These are phyloP conservation scores for Juncus inflexus DNA, from an alignment of 176 grass and related monocot species.

Conservation along the genomic window DNA sequence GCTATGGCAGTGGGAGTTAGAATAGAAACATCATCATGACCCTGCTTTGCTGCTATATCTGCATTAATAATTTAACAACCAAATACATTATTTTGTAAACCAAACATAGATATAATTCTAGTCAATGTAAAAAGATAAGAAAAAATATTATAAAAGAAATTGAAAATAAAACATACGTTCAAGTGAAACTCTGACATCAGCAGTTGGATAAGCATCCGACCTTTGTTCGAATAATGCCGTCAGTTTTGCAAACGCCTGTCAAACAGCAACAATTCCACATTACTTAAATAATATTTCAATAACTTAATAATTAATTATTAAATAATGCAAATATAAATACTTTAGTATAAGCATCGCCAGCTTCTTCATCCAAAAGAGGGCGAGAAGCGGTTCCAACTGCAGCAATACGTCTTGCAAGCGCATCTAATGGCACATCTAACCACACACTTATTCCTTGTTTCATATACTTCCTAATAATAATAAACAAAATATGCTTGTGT, in stretches of 20 bases:
- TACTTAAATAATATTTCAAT: background rate
- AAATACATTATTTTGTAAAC: background rate
- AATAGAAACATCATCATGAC: slow-evolving; percentile 54
- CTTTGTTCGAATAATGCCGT: slow-evolving; percentile 80
- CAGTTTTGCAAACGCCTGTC: slow-evolving; percentile 71
- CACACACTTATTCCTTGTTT: slow-evolving; percentile 70
- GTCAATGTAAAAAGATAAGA: background rate
- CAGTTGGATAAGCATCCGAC: slow-evolving; percentile 77
- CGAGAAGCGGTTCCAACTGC: slow-evolving; percentile 76
- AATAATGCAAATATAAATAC: slow-evolving; percentile 20
- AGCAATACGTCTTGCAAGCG: slow-evolving; percentile 71
- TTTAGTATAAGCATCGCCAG: slow-evolving; percentile 78
- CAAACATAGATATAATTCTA: background rate
- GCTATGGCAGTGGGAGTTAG: slow-evolving; percentile 82
- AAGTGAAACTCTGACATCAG: slow-evolving; percentile 83
- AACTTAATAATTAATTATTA: background rate
- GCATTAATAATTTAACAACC: slow-evolving; percentile 3
- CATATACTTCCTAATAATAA: slow-evolving; percentile 71
- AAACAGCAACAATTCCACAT: slow-evolving; percentile 8
- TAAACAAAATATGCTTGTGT: background rate
- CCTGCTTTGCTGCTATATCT: slow-evolving; percentile 79
- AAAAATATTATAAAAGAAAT: background rate
- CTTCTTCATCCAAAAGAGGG: slow-evolving; percentile 80
- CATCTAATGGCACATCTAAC: slow-evolving; percentile 88
- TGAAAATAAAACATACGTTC: slow-evolving; percentile 48